Conservation (phyloP, 2,329 filamentous ascomycete species). For the Diplodia intermedia region DNA sequence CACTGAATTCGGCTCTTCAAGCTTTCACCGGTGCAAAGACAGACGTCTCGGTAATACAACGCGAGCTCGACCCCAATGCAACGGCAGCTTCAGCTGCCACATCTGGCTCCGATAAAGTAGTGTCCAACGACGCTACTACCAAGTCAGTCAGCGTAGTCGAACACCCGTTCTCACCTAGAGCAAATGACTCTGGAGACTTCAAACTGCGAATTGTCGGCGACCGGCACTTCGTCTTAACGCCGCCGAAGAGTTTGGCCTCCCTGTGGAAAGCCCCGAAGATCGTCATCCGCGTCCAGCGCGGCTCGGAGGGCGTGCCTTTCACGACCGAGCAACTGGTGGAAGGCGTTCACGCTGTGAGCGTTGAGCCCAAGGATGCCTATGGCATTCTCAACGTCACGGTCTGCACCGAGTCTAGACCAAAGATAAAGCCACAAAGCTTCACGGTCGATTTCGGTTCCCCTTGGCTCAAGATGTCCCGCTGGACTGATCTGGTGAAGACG, state of each 20-base stretch:
- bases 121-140: constrained; percentile 21
- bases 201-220: constrained; percentile 63
- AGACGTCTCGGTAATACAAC: constrained; percentile 28
- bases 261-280: constrained; percentile 57
- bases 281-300: constrained; percentile 57
- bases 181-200: constrained; percentile 51
- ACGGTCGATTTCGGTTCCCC: constrained; percentile 44
- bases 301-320: constrained; percentile 52
- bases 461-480: constrained; percentile 40
- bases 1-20: constrained; percentile 29
- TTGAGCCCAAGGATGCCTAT: constrained; percentile 58
- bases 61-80: constrained; percentile 14
- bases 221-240: constrained; percentile 60
- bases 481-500: constrained; percentile 36
- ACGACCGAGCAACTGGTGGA: constrained; percentile 44
- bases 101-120: constrained; percentile 10
- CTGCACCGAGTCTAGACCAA: constrained; percentile 46
- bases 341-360: constrained; percentile 60
- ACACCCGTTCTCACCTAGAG: constrained; percentile 29
- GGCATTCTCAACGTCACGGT: constrained; percentile 59
- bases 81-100: constrained; percentile 14
- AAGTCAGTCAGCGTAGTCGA: constrained; percentile 25
- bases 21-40: constrained; percentile 29
- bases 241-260: constrained; percentile 52
- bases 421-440: constrained; percentile 37